Base-by-base conservation (phyloP, 768 basidiomycete species). In the Lentinula sp. region DNA sequence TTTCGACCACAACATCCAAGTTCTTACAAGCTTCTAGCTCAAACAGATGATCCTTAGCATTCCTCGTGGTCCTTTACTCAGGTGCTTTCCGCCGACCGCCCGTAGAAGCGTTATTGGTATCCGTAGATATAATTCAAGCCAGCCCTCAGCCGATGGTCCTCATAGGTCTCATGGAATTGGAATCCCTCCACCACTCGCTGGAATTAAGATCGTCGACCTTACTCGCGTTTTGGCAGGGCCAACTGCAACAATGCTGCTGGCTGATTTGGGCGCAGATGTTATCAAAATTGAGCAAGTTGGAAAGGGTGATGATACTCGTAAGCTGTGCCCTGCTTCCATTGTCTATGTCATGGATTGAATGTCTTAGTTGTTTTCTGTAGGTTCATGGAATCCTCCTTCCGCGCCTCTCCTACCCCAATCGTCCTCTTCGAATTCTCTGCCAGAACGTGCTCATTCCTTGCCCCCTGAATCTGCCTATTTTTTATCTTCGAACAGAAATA, bases 391-490 rank as follows among this genome's bases (percentile, higher is more conserved):
- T 63, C 87, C 86, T 18, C 88, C 86, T 10, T 81, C 81, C 15
- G 84, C 85, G 16, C 81, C 84, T 35, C 68, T 76, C 10, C 65
- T 78, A 12, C 62, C 77, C 37, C 35, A 33, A 33, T 43, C 42
- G 4, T 39, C 35, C 12, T 46, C 57, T 3, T 35, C 32, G 12
- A 16, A 16, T 23, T 78, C 78, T 18, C 79, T 79, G 6, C 82
- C 90, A 4, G 66, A 73, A 46, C 79, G 80, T 60, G 73, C 88
- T 0, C 70, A 80, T 7, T 84, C 90, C 68, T 79, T 93, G 0
- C 93, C 93, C 8, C 84, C 93, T 9, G 95, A 98, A 71, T 91
- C 93, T 3, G 93, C 95, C 0, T 98, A 98, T 70, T 98, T 96
- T 71, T 82, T 98, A 6, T 83, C 90, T 0, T 85, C 82, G 0